Evolutionary conservation across 257 asterid species (phyloP), one percentile per base, ranked within the genome.

Genomic region (Gynochthodes officinalis): DNA sequence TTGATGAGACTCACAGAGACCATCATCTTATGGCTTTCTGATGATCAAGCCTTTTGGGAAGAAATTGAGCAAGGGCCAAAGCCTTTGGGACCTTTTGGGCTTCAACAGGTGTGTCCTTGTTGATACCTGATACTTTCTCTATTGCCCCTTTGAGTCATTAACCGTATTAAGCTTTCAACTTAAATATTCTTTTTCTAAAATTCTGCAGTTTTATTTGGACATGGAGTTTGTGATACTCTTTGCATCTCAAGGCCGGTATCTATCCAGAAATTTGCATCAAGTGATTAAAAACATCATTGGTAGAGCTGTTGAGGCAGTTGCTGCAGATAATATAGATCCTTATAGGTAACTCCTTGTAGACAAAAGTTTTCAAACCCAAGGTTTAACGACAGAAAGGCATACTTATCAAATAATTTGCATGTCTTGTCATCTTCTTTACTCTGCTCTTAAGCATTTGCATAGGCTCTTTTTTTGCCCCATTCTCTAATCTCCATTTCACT

Each of bases 151-250:
- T 13, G 40, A 8, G 8, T 61, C 39, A 66, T 2, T 1, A 13
- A 0, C 6, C 67, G 1, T n/a, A 10, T 11, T 32, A 65, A 6
- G 21, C 25, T 30, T 43, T 32, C 28, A 58, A 58, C 37, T 2
- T n/a, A 39, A 61, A 62, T 0, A 8, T 7, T 15, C 12, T 28
- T 13, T 61, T 59, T 50, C 13, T 60, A 18, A 61, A 33, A 33
- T 62, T 40, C 9, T 77, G 87, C 87, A 91, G 98, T 94, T 94
- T 74, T 94, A 91, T 80, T 76, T 94, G 85, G 99, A 94, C 79
- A 94, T 94, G 99, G 98, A 91, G 82, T 94, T 94, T 77, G 96
- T 89, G 72, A 94, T 91, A 74, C 97, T 94, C 30, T 89, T 94
- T 69, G 74, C 98, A 49, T 94, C 99, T 27, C 96, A 91, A 89